Conservation (phyloP, 1,284 basidiomycete species). For the Tilletia horrida region DNA sequence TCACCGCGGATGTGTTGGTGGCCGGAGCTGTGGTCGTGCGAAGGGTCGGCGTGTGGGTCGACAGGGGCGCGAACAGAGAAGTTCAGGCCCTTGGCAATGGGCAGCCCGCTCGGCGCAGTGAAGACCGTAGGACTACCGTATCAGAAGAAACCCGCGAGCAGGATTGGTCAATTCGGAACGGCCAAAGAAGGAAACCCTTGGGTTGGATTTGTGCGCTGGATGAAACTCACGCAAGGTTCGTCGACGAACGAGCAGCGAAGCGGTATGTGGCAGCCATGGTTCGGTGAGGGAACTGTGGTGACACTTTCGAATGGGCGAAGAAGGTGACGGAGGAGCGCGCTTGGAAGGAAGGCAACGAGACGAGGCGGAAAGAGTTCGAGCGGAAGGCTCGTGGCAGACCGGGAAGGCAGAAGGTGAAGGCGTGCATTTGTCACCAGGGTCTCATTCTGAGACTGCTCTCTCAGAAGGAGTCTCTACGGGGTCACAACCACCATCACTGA, state of each 20-base stretch:
- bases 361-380: background rate
- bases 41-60: constrained; percentile 34
- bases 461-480: background rate
- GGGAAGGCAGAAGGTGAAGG: background rate
- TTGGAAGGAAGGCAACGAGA: background rate
- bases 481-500: background rate
- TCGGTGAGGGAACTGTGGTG: background rate
- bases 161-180: background rate
- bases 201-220: background rate
- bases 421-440: background rate
- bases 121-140: constrained; percentile 35
- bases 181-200: background rate
- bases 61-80: constrained; percentile 41
- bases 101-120: constrained; percentile 38
- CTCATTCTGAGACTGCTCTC: too few relatives aligned
- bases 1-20: constrained; percentile 32
- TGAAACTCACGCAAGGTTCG: constrained; percentile 8
- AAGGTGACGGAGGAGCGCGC: too few relatives aligned
- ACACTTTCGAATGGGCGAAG: background rate
- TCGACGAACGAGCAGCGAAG: constrained; percentile 2
- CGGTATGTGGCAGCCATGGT: constrained; percentile 16
- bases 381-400: constrained; percentile 9
- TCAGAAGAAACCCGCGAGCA: background rate
- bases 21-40: constrained; percentile 37
- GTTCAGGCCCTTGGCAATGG: constrained; percentile 43